Evolutionary conservation across 1,284 basidiomycete genomes (phyloP).

Genomic region (Leccinum glutinopallens): DNA sequence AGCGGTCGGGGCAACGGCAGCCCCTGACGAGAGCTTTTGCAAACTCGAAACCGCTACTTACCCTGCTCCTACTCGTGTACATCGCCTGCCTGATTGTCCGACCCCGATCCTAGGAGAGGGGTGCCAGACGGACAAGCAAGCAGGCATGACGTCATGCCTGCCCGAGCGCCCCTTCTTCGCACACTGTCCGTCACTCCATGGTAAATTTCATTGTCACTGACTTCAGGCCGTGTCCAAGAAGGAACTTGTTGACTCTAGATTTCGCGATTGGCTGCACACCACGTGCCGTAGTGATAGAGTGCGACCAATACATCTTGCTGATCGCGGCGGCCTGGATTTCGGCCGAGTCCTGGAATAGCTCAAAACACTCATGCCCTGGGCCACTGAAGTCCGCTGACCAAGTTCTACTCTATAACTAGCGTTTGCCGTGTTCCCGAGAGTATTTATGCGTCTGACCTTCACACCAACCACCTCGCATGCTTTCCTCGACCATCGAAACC

Average conservation of each 20-base stretch:
- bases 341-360: neutral
- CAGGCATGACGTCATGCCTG: neutral
- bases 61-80: no score
- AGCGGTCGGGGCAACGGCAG: no score
- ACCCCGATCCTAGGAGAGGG: neutral
- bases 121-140: neutral
- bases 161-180: neutral
- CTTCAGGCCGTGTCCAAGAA: neutral
- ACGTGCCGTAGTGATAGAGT: neutral
- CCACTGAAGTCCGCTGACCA: neutral
- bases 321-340: neutral
- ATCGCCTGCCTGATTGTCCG: neutral
- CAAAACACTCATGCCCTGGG: neutral
- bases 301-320: neutral
- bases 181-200: neutral
- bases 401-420: neutral
- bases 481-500: constrained; percentile 12
- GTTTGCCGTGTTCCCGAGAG: neutral
- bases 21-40: neutral
- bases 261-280: neutral
- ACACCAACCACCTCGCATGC: constrained; percentile 17
- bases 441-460: constrained; percentile 16
- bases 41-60: neutral
- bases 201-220: neutral
- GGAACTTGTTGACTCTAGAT: neutral